Evolutionary conservation across 2,329 filamentous ascomycete species (phyloP), one percentile per base, ranked within the genome.

Genomic region (Diplocarpon mali): DNA sequence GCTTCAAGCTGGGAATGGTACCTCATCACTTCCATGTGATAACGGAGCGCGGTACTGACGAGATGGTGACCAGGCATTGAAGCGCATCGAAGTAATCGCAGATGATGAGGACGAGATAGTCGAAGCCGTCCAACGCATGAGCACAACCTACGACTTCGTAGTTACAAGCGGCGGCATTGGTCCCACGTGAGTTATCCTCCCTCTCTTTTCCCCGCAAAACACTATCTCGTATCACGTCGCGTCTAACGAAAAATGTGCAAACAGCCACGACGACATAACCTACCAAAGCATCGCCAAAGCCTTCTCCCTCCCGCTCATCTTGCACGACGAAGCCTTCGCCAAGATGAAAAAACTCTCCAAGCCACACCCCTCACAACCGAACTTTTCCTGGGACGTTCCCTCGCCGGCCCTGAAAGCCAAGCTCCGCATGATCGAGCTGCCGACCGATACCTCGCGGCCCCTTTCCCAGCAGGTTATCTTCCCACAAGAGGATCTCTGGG

Each of bases 151-250:
- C 62, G 92, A 96, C 65, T 86, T 96, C 62, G 85, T 98, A 37
- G 86, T 96, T 5, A 96, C 92, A 6, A 92, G 85, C 57, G 90
- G 92, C 54, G 90, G 92, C 27, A 96, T 98, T 60, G 90, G 90
- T 10, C 92, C 92, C 53, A 96, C 90, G 84, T 90, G 67, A 69
- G 80, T 65, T 46, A 51, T 45, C 42, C 31, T 28, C 8, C 38
- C 29, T 32, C 9, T n/a, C 24, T 7, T 3, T 29, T 32, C 29
- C 7, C 11, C 28, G 5, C 44, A 17, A 13, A 3, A 29, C 1
- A 37, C 2, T 24, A 7, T 14, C 24, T 30, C 20, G 7, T 24
- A 24, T 24, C 20, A 24, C 20, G 7, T 20, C 11, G 11, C 20
- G 6, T 11, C 17, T 5, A 13, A 34, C 16, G n/a, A 32, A 10